Conservation (phyloP, 768 basidiomycete genomes). For the Hydnum rufescens region DNA sequence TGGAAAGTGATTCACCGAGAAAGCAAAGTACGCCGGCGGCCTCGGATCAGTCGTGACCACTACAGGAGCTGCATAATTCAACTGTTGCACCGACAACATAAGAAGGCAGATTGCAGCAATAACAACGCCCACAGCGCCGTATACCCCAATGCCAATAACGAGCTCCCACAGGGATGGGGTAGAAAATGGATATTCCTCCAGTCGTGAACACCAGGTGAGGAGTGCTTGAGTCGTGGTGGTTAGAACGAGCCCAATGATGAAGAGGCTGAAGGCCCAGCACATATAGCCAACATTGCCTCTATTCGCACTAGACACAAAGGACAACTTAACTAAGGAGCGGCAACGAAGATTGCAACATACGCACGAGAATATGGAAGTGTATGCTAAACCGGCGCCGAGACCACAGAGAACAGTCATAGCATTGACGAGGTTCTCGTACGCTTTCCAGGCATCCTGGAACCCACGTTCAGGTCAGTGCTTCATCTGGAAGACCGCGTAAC, state of each 20-base stretch:
- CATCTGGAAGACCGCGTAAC: neutral
- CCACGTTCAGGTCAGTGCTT: neutral
- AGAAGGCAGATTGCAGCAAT: neutral
- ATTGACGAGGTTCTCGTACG: neutral
- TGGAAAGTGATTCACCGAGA: neutral
- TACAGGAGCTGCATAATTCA: neutral
- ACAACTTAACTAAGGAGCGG: neutral
- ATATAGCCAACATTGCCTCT: neutral
- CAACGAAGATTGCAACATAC: neutral
- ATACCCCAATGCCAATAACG: neutral
- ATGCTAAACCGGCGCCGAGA: conserved; percentile 1
- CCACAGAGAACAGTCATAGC: neutral
- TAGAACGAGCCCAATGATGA: neutral
- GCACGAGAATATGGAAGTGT: neutral
- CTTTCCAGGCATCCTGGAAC: neutral
- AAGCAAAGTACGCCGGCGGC: neutral
- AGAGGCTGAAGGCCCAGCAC: neutral
- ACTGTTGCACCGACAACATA: neutral
- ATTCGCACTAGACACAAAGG: neutral
- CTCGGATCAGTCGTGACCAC: neutral
- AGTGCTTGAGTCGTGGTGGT: neutral
- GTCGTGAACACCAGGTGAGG: neutral
- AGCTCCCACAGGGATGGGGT: neutral
- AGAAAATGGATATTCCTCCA: neutral
- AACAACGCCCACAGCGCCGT: neutral